A percentile compares a stretch with the other conserved stretches of the same genome.
phyloP scores from a whole-genome alignment of 208 protist genomes.

The Borovskyia barvae region DNA sequence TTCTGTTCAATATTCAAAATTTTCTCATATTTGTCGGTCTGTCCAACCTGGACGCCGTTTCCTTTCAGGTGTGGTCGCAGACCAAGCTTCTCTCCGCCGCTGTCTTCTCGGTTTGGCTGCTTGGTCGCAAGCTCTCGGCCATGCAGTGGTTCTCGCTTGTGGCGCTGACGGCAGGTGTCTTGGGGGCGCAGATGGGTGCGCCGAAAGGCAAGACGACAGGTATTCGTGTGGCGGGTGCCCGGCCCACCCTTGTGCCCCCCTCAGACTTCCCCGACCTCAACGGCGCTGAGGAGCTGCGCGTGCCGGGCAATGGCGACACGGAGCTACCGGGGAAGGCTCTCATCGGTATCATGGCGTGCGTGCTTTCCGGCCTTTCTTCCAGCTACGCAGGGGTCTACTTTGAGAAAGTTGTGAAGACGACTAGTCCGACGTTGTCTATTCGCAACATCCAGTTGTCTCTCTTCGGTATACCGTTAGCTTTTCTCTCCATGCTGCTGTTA shows the following conservation, averaged over 20 bases:
- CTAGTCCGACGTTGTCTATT: slow-evolving; percentile 57
- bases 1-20: slow-evolving; percentile 77
- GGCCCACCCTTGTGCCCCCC: background rate
- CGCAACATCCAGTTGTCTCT: slow-evolving; percentile 83
- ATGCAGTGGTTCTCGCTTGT: slow-evolving; percentile 72
- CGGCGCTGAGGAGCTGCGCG: background rate
- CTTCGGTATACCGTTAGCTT: slow-evolving; percentile 68
- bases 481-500: slow-evolving; percentile 54
- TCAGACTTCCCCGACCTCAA: background rate
- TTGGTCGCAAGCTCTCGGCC: slow-evolving; percentile 43
- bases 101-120: slow-evolving; percentile 67
- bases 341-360: slow-evolving; percentile 51
- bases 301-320: slow-evolving; percentile 1
- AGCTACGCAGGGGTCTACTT: slow-evolving; percentile 86
- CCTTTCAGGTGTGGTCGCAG: slow-evolving; percentile 82
- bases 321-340: slow-evolving; percentile 20
- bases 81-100: slow-evolving; percentile 71
- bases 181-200: slow-evolving; percentile 42
- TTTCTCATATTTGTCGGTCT: slow-evolving; percentile 72
- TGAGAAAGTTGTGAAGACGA: slow-evolving; percentile 81
- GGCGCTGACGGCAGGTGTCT: slow-evolving; percentile 56
- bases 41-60: slow-evolving; percentile 63
- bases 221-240: background rate
- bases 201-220: background rate
- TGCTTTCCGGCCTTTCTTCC: slow-evolving; percentile 64